These are phyloP conservation scores for Hericium coralloides DNA, from an alignment of 768 basidiomycete species.

Conservation along the genomic window DNA sequence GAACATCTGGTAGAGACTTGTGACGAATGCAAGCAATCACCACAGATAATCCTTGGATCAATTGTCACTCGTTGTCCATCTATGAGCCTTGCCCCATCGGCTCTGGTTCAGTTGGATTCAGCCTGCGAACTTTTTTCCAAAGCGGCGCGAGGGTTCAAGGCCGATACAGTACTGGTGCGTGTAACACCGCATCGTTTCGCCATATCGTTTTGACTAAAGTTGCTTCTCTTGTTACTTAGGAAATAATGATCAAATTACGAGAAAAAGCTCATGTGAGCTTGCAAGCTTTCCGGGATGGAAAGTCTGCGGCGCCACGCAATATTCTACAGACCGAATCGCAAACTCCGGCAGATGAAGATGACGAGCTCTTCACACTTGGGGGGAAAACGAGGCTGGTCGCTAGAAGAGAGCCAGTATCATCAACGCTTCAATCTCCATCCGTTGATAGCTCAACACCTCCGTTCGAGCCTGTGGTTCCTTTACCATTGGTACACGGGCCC, in stretches of 20 bases:
- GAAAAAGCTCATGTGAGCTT: slow-evolving; percentile 58
- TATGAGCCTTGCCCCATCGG: slow-evolving; percentile 70
- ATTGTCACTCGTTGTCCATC: slow-evolving; percentile 74
- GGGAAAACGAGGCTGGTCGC: slow-evolving; percentile 60
- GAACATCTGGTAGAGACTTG: no score
- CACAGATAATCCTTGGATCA: slow-evolving; percentile 60
- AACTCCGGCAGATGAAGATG: slow-evolving; percentile 47
- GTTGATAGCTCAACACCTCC: slow-evolving; percentile 63
- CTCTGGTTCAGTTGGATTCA: slow-evolving; percentile 63
- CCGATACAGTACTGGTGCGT: slow-evolving; percentile 54
- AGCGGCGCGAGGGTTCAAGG: slow-evolving; percentile 56
- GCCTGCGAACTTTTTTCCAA: slow-evolving; percentile 70
- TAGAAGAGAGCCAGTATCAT: slow-evolving; percentile 37
- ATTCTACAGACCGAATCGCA: slow-evolving; percentile 30
- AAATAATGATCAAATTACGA: slow-evolving; percentile 55
- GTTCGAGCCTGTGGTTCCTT: slow-evolving; percentile 61
- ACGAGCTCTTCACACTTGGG: slow-evolving; percentile 50
- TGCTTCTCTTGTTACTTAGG: slow-evolving; percentile 27
- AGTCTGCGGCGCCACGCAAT: slow-evolving; percentile 30
- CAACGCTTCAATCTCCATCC: slow-evolving; percentile 21
- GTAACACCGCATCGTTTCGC: neutral
- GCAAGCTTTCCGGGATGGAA: slow-evolving; percentile 54
- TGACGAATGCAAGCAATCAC: neutral
- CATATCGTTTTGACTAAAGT: neutral
- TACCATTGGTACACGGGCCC: slow-evolving; percentile 46